These are phyloP conservation scores for Globisporangium orthogonon DNA, from an alignment of 352 stramenopile genomes.

Conservation along the genomic window DNA sequence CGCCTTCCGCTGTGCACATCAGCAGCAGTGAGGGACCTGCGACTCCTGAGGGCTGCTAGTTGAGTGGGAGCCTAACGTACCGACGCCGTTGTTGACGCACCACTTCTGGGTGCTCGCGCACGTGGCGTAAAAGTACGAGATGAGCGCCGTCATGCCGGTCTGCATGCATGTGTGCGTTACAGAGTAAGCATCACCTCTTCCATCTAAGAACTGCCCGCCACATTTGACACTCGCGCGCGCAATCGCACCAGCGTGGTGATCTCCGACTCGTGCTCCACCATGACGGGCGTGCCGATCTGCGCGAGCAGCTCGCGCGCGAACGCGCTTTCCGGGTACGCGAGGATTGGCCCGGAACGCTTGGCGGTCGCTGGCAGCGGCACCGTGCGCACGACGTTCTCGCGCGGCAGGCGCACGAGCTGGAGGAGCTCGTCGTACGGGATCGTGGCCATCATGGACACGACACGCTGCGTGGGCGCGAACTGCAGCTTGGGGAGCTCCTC, in stretches of 20 bases:
- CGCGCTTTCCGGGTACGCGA: conserved; percentile 71
- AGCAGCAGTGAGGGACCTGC: neutral
- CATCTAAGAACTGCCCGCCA: no score
- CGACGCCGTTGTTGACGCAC: conserved; percentile 83
- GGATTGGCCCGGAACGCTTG: conserved; percentile 73
- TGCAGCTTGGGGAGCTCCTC: conserved; percentile 63
- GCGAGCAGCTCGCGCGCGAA: conserved; percentile 60
- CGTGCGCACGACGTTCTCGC: conserved; percentile 68
- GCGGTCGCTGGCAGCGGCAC: conserved; percentile 68
- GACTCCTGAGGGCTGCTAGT: neutral
- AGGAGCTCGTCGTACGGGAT: conserved; percentile 84
- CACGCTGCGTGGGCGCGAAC: conserved; percentile 51
- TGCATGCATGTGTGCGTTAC: conserved; percentile 3
- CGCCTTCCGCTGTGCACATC: conserved; percentile 33
- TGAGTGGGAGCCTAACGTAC: conserved; percentile 26
- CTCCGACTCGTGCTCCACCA: conserved; percentile 70
- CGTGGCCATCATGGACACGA: conserved; percentile 87
- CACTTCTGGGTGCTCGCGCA: conserved; percentile 79
- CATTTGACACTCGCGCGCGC: neutral
- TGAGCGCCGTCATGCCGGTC: conserved; percentile 82
- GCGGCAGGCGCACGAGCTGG: conserved; percentile 56
- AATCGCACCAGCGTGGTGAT: conserved; percentile 68
- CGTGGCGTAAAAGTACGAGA: conserved; percentile 85
- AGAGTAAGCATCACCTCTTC: neutral
- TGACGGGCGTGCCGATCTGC: conserved; percentile 79